A percentile compares a stretch with the other conserved stretches of the same genome.
Conservation (phyloP, 2,329 filamentous ascomycete genomes). For the Juglanconis oblonga region DNA sequence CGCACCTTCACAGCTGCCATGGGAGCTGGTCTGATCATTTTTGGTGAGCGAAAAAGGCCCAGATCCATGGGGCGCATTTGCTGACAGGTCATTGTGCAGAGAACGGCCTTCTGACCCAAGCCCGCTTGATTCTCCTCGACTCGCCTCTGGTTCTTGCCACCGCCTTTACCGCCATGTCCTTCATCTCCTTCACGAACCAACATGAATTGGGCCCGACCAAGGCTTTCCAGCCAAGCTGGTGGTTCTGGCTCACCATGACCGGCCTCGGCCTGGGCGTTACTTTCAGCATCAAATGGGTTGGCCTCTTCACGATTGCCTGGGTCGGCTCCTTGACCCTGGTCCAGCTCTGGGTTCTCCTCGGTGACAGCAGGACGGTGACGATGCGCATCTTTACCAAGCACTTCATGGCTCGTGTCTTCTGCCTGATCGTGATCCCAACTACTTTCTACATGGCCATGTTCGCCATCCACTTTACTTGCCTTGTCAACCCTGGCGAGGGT, state of each 20-base stretch:
- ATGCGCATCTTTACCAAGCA: constrained; percentile 90
- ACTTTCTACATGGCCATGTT: constrained; percentile 98
- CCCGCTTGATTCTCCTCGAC: constrained; percentile 91
- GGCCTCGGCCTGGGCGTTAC: constrained; percentile 87
- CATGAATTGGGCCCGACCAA: constrained; percentile 87
- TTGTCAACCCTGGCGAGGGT: constrained; percentile 92
- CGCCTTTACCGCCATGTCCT: constrained; percentile 84
- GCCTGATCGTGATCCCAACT: constrained; percentile 82
- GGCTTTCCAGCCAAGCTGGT: constrained; percentile 89
- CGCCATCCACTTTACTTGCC: constrained; percentile 89
- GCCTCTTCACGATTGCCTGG: constrained; percentile 98
- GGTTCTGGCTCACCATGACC: constrained; percentile 92
- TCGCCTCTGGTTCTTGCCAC: constrained; percentile 93
- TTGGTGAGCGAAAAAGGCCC: constrained; percentile 58
- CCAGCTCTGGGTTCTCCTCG: constrained; percentile 93
- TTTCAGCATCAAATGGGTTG: constrained; percentile 97
- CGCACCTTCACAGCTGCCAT: constrained; percentile 80
- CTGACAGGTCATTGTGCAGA: constrained; percentile 53
- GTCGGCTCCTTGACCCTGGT: constrained; percentile 85
- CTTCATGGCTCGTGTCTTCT: constrained; percentile 86
- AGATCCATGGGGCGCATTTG: neutral
- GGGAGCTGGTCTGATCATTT: constrained; percentile 83
- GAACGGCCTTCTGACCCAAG: constrained; percentile 93
- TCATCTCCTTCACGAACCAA: constrained; percentile 92
- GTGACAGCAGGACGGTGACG: constrained; percentile 82